Evolutionary conservation across 1,284 basidiomycete genomes (phyloP), one percentile per base, ranked within the genome.

Genomic region (Leccinum subrobustum): DNA sequence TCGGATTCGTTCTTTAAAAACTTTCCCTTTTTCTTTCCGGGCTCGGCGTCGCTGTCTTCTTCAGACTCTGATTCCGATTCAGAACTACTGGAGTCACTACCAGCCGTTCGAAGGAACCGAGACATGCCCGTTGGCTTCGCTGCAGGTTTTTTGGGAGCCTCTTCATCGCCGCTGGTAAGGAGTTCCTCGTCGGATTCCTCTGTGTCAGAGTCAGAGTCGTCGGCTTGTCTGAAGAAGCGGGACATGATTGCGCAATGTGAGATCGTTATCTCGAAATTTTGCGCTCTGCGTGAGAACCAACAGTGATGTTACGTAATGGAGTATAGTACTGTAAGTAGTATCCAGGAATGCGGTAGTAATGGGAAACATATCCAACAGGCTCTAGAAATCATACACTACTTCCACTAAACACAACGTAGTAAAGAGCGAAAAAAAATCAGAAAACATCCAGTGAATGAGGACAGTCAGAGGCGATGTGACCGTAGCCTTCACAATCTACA

Each of bases 221-320:
- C 89, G 60, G 84, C 90, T 78, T 87, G 83, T 78, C 89, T 88
- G 81, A 93, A 93, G 80, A 95, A 95, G 73, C 92, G 86, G 63
- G 92, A 94, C 92, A 94, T 92, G 64, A 61, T 64, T 65, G 64
- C 35, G 47, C 47, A 51, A 20, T 52, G 52, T 48, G 47, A 62
- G 68, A 73, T 73, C 55, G 68, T 63, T 74, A 72, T 74, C 70
- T 58, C 50, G 12, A 67, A 71, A 64, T 61, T 71, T 73, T 60
- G 60, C 31, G 27, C 31, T 4, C 16, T 31, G 31, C 54, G 60
- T 70, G 69, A 44, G 66, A 64, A 68, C 4, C 27, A 48, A 25
- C 18, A 14, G 12, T 7, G 31, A 7, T 6, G 27, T 69, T 73
- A 71, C 68, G 57, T 69, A 68, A 72, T 48, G 29, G 6, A 1